Evolutionary conservation across 495 filamentous ascomycete species (phyloP), one percentile per base, ranked within the genome.

Genomic region (Parathielavia hyrcaniae): DNA sequence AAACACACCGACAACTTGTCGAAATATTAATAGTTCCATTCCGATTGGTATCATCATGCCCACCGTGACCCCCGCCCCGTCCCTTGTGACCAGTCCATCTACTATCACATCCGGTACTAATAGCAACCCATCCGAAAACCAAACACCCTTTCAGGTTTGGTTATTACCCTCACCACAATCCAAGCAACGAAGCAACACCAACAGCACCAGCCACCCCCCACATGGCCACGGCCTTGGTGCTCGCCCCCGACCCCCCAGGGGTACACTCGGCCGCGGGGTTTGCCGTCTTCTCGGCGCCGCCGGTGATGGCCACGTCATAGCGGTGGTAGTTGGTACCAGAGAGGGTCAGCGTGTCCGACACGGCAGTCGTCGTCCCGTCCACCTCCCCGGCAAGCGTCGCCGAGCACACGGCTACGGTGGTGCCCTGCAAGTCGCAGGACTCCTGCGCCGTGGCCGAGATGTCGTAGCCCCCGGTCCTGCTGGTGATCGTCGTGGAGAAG

Each of bases 241-340:
- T 46, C 44, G 44, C 44, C 44, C 44, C 19, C 6, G 22, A 26
- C 14, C 14, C 7, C 26, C 26, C 26, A 30, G 26, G 6, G 26
- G 26, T 6, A 22, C 45, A 48, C 45, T 48, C 8, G 6, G 23
- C 47, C n/a, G 52, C 16, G 7, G 52, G 22, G 30, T 14, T 55
- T n/a, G 53, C 53, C 17, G 35, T 56, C 53, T 56, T 56, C 17
- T 56, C 53, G 5, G 53, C 53, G 20, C 53, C 53, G 30, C 19
- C 53, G 43, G 53, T 56, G 34, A 56, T 56, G 44, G 53, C 1
- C 1, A 56, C 53, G 1, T 48, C 17, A 19, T n/a, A 48, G 44
- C 13, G 22, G 34, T 48, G 9, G 43, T 23, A 23, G 22, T 56
- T 32, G 8, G 43, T 26, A 1, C 53, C 53, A 2, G 32, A 7